Evolutionary conservation across 164 flowering plant genomes (phyloP), one percentile per base, ranked within the genome.

Genomic region (Dillenia turbinata): DNA sequence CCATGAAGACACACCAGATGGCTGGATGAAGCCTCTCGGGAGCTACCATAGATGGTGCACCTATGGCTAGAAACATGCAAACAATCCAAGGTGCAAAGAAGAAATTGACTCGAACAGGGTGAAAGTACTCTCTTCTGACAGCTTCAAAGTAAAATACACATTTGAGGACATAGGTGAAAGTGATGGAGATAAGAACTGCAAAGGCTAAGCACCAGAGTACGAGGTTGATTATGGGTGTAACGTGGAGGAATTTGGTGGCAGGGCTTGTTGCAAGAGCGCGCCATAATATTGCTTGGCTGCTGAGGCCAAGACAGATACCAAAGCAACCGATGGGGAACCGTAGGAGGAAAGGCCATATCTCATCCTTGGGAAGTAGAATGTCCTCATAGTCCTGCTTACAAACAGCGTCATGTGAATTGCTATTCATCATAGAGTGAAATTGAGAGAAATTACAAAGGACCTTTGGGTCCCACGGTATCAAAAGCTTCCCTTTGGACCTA

Each of bases 241-340:
- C 61, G 63, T 85, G 87, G 71, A 95, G 97, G 74, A 95, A 95
- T 47, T 66, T 51, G 46, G 94, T 90, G 12, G 91, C 86, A 2
- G 88, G 88, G 72, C 93, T 90, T 14, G 84, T 71, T 5, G 98
- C 64, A 2, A 95, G 80, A 47, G 83, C 51, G 0, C 63, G 75
- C 99, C 99, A 95, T 11, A 92, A 72, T 22, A 95, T 90, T n/a
- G 92, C 84, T 76, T 95, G 99, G 83, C 99, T 92, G 72, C 98
- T 83, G 0, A 95, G 81, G 26, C 97, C 99, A 0, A 92, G 86
- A 63, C 96, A 88, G 44, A 95, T 90, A 68, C 97, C 98, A 44
- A 81, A 95, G 81, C 92, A 84, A 15, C 84, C 83, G 16, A 95
- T 85, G 0, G 99, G 98, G 75, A 92, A 95, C 2, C 99, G 72